These are phyloP conservation scores for Aspergillus sojae DNA, from an alignment of 2,329 filamentous ascomycete genomes.

Conservation along the genomic window DNA sequence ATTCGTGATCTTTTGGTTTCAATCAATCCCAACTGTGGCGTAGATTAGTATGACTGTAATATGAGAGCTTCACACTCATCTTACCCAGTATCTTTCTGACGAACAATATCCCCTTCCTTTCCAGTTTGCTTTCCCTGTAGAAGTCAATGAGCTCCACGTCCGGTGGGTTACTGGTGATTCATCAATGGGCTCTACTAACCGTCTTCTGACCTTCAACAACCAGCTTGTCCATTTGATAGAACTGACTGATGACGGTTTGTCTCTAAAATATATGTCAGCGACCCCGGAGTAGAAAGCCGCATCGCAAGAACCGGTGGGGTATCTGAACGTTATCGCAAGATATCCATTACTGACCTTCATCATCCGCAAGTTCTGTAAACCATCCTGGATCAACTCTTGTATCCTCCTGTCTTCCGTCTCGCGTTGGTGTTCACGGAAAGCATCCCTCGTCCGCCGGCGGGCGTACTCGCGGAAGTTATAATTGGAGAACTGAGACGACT, in stretches of 20 bases:
- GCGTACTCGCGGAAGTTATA: conserved; percentile 99
- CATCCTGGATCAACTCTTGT: conserved; percentile 88
- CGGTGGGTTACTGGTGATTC: not conserved
- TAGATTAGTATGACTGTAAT: conserved; percentile 10
- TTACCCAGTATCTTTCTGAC: conserved; percentile 80
- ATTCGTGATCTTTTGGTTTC: not conserved
- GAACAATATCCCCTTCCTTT: conserved; percentile 65
- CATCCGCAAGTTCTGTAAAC: conserved; percentile 80
- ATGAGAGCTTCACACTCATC: conserved; percentile 15
- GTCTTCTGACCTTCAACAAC: conserved; percentile 88
- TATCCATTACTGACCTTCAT: conserved; percentile 73
- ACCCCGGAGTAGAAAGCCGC: not conserved
- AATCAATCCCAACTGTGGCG: conserved; percentile 34
- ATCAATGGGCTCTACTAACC: conserved; percentile 51
- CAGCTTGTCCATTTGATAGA: conserved; percentile 87
- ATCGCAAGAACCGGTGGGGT: not conserved
- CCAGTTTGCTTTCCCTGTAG: conserved; percentile 56
- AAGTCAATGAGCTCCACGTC: conserved; percentile 2
- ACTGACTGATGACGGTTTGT: conserved; percentile 92
- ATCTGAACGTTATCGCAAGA: not conserved
- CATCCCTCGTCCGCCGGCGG: conserved; percentile 83
- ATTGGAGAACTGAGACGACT: conserved; percentile 81
- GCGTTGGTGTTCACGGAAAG: conserved; percentile 77
- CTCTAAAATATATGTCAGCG: conserved; percentile 64
- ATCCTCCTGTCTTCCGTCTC: conserved; percentile 74